phyloP scores from a whole-genome alignment of 192 early-diverging fungal genomes.

The Nowakowskiella sp. region DNA sequence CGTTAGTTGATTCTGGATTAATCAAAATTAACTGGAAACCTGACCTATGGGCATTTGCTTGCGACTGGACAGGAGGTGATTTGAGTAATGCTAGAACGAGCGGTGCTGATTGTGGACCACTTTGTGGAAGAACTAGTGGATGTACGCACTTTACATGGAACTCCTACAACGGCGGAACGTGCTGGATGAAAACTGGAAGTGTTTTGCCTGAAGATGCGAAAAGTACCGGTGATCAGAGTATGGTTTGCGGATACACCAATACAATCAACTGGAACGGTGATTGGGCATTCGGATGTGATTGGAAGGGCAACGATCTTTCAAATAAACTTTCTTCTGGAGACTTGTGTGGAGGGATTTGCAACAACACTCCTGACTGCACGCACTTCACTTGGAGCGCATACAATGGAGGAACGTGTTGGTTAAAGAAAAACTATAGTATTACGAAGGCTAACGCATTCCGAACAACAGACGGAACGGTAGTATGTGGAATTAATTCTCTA shows the following conservation, averaged over 20 bases:
- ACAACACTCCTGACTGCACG: conserved; percentile 14
- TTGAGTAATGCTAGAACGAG: not conserved
- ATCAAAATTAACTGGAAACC: not conserved
- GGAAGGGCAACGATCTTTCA: not conserved
- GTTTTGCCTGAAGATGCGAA: not conserved
- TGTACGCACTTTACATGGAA: not conserved
- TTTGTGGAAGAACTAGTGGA: not conserved
- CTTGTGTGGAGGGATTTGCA: not conserved
- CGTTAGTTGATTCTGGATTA: conserved; percentile 3
- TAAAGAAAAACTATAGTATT: too few species aligned
- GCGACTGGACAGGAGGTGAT: not conserved
- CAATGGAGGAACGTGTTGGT: conserved; percentile 18
- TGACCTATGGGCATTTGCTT: not conserved
- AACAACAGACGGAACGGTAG: too few species aligned
- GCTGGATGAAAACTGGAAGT: not conserved
- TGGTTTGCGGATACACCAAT: not conserved
- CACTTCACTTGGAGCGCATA: conserved; percentile 16
- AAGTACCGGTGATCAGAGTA: not conserved
- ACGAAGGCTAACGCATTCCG: too few species aligned
- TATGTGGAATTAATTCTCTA: too few species aligned
- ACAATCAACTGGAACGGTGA: not conserved
- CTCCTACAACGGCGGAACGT: not conserved
- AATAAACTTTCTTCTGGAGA: not conserved
- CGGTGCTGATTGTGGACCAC: not conserved
- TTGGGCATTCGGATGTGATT: not conserved